Evolutionary conservation across 2,329 filamentous ascomycete genomes (phyloP), one percentile per base, ranked within the genome.

Genomic region (Xylariaceae sp.): DNA sequence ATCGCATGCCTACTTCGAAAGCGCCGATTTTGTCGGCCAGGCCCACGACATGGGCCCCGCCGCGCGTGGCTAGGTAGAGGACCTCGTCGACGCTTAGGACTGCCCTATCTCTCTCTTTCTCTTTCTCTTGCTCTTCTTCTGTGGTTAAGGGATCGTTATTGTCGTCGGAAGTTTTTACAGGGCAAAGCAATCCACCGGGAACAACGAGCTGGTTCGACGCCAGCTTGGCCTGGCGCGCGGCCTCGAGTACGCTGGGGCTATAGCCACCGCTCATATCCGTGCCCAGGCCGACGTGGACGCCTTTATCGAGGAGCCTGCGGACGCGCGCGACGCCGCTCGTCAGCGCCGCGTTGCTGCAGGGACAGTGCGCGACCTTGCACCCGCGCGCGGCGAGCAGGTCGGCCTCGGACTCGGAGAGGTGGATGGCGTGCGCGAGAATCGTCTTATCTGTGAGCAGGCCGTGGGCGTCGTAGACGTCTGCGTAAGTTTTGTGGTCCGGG

Each of bases 251-350:
- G 44, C 79, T 86, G 0, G 86, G 74, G 39, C 80, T 85, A 59
- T 90, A 96, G 0, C 92, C 92, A 3, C 90, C 92, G 52, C 79
- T 85, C 41, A 97, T 80, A 60, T 98, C 92, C 0, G 90, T 97
- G 0, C 92, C 92, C 0, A 98, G 66, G 0, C 92, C 90, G 5
- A 96, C 80, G 0, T 76, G 78, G 31, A 97, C 72, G 0, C 86
- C 88, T 36, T 74, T 72, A 15, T 88, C 74, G 36, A 95, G 70
- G 51, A 95, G 60, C 62, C 75, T 75, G 13, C 90, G 73, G 2
- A 98, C 82, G 3, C 77, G 78, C 7, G 86, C 85, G 34, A 81
- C 74, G 0, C 92, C 92, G 19, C 80, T 87, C 1, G 86, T 86
- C 34, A 98, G 70, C 1, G 85, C 80, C 5, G 79, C 82, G 63